Conservation (phyloP, 2,329 filamentous ascomycete genomes). For the Arthrobotrys entomopaga region DNA sequence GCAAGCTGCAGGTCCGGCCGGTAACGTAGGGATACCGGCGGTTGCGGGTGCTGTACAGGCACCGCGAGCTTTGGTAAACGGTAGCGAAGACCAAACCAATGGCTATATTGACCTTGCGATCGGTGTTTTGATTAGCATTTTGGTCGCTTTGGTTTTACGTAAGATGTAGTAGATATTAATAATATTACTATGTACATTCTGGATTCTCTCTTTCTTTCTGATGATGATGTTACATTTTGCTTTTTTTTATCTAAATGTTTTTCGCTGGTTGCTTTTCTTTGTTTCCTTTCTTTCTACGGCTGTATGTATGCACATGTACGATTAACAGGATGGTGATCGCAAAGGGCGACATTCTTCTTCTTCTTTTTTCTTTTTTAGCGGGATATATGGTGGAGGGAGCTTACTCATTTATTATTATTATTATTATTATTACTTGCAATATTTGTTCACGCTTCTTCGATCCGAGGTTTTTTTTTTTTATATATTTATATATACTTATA, state of each 20-base stretch:
- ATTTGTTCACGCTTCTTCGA: slow-evolving; percentile 4
- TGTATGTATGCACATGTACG: no score
- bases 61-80: slow-evolving; percentile 7
- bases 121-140: slow-evolving; percentile 13
- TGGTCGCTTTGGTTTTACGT: slow-evolving; percentile 29
- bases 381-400: not conserved
- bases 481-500: no score
- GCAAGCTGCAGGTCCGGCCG: slow-evolving; percentile 1
- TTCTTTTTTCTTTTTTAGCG: no score
- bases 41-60: slow-evolving; percentile 27
- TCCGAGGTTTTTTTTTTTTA: no score
- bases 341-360: not conserved
- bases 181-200: not conserved
- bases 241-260: not conserved
- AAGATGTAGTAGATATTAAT: slow-evolving; percentile 38
- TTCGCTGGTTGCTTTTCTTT: not conserved
- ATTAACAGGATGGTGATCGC: slow-evolving; percentile 5
- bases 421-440: no score
- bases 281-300: not conserved
- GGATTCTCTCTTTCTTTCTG: not conserved
- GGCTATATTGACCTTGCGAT: slow-evolving; percentile 50
- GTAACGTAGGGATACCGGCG: slow-evolving; percentile 12
- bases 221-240: not conserved
- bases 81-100: slow-evolving; percentile 25
- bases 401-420: no score